These are phyloP conservation scores for Fusarium veterinarium DNA, from an alignment of 2,329 filamentous ascomycete genomes.

Conservation along the genomic window DNA sequence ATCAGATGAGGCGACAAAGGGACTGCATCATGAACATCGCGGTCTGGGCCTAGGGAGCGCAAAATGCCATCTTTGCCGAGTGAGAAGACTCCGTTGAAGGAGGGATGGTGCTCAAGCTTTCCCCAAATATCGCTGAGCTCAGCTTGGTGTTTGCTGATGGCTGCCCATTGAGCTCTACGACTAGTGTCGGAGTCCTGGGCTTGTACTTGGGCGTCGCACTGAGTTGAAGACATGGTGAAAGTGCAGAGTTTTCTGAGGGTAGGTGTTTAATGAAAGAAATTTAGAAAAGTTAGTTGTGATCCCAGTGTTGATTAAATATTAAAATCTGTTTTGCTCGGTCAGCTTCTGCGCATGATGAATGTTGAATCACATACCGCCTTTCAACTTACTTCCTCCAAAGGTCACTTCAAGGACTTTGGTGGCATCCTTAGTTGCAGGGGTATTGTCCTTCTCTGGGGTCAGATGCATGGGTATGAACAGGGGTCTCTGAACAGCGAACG, in stretches of 20 bases:
- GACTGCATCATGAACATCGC: not conserved
- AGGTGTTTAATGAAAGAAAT: too few species aligned
- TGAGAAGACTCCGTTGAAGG: not conserved
- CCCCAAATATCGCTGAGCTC: not conserved
- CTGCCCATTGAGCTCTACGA: not conserved
- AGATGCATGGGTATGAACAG: not conserved
- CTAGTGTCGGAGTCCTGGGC: not conserved
- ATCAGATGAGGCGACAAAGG: not conserved
- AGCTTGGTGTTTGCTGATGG: not conserved
- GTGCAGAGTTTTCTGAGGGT: not conserved
- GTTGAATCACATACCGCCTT: not conserved
- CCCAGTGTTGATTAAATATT: too few species aligned
- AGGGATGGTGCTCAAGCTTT: not conserved
- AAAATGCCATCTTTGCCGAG: not conserved
- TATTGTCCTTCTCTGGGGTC: too few species aligned
- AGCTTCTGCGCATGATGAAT: not conserved
- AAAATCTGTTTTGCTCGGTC: not conserved
- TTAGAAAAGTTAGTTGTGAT: too few species aligned
- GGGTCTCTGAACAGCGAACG: not conserved
- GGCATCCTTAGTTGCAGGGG: not conserved
- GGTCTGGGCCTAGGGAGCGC: not conserved
- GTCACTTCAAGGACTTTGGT: not conserved
- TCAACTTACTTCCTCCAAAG: not conserved
- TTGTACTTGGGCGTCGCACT: not conserved
- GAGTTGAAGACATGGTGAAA: not conserved